Evolutionary conservation across 75 land plant genomes (phyloP).

Genomic region (Picea glauca): DNA sequence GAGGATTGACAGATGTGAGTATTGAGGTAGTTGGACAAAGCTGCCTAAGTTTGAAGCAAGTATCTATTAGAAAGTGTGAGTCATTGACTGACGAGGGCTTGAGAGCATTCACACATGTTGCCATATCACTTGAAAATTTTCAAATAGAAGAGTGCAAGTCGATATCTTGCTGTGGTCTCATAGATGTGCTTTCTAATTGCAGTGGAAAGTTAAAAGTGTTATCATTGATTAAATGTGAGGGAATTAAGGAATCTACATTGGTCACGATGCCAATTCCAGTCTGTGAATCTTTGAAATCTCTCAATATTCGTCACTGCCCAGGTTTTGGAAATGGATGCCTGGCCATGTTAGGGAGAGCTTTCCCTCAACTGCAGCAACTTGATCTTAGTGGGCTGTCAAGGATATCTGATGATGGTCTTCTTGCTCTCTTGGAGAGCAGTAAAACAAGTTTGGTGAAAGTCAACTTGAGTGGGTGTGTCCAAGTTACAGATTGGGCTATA

Average conservation of each 20-base stretch:
- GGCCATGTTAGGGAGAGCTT: slow-evolving; percentile 22
- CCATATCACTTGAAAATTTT: slow-evolving; percentile 6
- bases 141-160: slow-evolving; percentile 12
- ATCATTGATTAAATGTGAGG: slow-evolving; percentile 32
- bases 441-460: slow-evolving; percentile 21
- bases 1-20: slow-evolving; percentile 51
- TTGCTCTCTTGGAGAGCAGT: slow-evolving; percentile 17
- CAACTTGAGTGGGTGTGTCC: slow-evolving; percentile 36
- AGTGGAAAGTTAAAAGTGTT: slow-evolving; percentile 19
- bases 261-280: slow-evolving; percentile 11
- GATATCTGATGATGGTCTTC: slow-evolving; percentile 35
- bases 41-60: slow-evolving; percentile 7
- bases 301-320: slow-evolving; percentile 24
- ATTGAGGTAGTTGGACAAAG: slow-evolving; percentile 4
- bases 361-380: slow-evolving; percentile 18
- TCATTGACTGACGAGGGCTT: slow-evolving; percentile 1
- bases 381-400: slow-evolving; percentile 36
- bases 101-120: background rate
- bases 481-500: slow-evolving; percentile 29
- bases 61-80: slow-evolving; percentile 5
- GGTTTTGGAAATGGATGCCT: slow-evolving; percentile 24
- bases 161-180: slow-evolving; percentile 17
- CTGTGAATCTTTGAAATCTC: slow-evolving; percentile 27
- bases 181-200: slow-evolving; percentile 19
- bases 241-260: slow-evolving; percentile 13